These are phyloP conservation scores for Nakaseomyces sp. DNA, from an alignment of 1,139 yeast genomes.

Conservation along the genomic window DNA sequence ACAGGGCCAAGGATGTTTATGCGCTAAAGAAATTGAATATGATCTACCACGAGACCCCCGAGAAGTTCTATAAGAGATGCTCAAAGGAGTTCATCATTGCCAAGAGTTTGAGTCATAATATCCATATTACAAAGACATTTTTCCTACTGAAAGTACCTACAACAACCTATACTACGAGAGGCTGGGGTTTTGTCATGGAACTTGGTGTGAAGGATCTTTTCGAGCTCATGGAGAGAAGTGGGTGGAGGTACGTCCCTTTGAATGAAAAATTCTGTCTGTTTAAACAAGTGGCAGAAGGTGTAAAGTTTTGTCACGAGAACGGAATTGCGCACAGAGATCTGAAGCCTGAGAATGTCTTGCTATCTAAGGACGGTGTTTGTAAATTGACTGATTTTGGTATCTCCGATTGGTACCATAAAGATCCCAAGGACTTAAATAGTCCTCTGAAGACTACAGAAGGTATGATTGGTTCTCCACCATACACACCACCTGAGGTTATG, in stretches of 20 bases:
- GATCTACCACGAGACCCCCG: conserved; percentile 52
- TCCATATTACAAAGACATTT: conserved; percentile 52
- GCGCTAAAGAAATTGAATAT: conserved; percentile 64
- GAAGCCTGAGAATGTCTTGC: conserved; percentile 83
- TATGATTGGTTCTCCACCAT: conserved; percentile 73
- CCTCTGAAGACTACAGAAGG: conserved; percentile 38
- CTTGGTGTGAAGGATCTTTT: conserved; percentile 62
- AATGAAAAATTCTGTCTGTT: conserved; percentile 45
- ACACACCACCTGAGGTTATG: conserved; percentile 72
- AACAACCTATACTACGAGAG: conserved; percentile 46
- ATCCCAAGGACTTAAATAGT: conserved; percentile 44
- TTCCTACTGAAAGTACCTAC: conserved; percentile 53
- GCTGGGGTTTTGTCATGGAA: conserved; percentile 73
- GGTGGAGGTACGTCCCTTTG: conserved; percentile 44
- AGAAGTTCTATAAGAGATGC: conserved; percentile 59
- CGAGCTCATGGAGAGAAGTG: conserved; percentile 44
- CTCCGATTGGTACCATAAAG: conserved; percentile 53
- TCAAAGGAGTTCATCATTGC: conserved; percentile 56
- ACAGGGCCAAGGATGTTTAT: conserved; percentile 33
- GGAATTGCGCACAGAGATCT: conserved; percentile 88
- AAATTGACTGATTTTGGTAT: conserved; percentile 75
- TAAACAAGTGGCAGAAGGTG: conserved; percentile 43
- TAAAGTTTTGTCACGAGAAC: conserved; percentile 65
- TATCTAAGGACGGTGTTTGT: conserved; percentile 48
- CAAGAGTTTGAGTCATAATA: conserved; percentile 40